Evolutionary conservation across 192 early-diverging fungal species (phyloP), one percentile per base, ranked within the genome.

Genomic region (Gryganskiella cystojenkinii): DNA sequence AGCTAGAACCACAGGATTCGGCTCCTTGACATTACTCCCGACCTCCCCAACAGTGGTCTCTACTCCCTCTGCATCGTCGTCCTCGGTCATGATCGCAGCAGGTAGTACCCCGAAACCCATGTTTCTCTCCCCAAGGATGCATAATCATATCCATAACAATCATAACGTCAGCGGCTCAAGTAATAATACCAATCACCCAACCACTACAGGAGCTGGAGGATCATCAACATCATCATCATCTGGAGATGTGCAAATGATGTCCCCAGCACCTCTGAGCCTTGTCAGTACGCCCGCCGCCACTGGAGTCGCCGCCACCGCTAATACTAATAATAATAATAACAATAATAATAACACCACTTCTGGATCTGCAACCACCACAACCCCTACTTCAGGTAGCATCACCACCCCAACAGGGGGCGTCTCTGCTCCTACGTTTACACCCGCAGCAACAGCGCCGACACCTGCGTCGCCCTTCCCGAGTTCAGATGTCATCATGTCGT

Each of bases 81-180:
- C 65, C 11, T n/a, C n/a, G n/a, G n/a, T n/a, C n/a, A n/a, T n/a
- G n/a, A 24, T 22, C 31, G 52, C 60, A 31, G 27, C 34, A 25
- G 62, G 37, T 43, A 61, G 66, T 20, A 78, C 74, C 13, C 74
- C 74, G 0, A 78, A 78, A 40, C 74, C 74, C 19, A 64, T 43
- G 33, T 78, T 78, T 44, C 61, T 78, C 46, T 78, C 74, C 0
- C 74, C 74, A 3, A 31, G 74, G 7, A 78, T 78, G 74, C 65
- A 78, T 7, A 69, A 64, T 27, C 74, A 78, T 54, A 68, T 78
- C 50, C 59, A 69, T 27, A 78, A 64, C 61, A 78, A 78, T 34
- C 33, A 49, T 1, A 56, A 64, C 40, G 14, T 57, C 9, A 25
- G 28, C 27, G 13, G 4, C 28, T 50, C 40, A 10, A 66, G 24